Conservation (phyloP, 257 asterid genomes). For the Fraxinus americana region DNA sequence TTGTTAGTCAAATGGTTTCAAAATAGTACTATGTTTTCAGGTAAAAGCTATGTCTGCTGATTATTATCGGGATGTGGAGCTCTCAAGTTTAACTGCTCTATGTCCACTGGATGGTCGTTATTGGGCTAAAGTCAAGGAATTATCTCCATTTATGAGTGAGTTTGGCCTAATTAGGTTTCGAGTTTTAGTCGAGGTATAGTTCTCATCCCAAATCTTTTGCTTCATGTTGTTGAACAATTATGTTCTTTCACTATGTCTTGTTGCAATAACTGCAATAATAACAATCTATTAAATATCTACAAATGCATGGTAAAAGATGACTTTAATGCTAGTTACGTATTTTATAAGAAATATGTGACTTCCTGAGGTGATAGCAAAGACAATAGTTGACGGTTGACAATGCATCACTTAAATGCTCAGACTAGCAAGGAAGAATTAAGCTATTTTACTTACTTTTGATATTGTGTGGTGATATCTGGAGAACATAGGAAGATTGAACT, state of each 20-base stretch:
- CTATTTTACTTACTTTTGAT: too few species aligned
- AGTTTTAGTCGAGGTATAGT: constrained; percentile 79
- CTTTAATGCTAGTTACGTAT: background rate
- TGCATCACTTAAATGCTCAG: too few species aligned
- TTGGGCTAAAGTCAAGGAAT: constrained; percentile 81
- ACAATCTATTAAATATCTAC: background rate
- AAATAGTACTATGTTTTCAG: constrained; percentile 27
- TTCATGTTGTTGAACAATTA: background rate
- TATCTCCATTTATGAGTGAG: constrained; percentile 80
- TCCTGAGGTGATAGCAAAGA: too few species aligned
- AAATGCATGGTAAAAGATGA: background rate
- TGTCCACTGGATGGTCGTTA: constrained; percentile 96
- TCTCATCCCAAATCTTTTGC: background rate
- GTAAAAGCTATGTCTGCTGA: constrained; percentile 31
- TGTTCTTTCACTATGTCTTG: background rate
- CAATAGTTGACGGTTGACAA: too few species aligned
- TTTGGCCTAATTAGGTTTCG: constrained; percentile 81
- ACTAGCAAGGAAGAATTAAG: too few species aligned
- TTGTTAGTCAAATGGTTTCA: constrained; percentile 1
- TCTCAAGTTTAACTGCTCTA: constrained; percentile 59
- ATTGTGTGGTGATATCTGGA: too few species aligned
- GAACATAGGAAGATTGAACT: too few species aligned
- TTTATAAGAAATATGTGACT: too few species aligned
- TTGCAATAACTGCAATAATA: background rate
- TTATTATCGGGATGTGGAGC: constrained; percentile 39